phyloP scores from a whole-genome alignment of 2,329 filamentous ascomycete genomes.

The Clarireedia monteithiana region DNA sequence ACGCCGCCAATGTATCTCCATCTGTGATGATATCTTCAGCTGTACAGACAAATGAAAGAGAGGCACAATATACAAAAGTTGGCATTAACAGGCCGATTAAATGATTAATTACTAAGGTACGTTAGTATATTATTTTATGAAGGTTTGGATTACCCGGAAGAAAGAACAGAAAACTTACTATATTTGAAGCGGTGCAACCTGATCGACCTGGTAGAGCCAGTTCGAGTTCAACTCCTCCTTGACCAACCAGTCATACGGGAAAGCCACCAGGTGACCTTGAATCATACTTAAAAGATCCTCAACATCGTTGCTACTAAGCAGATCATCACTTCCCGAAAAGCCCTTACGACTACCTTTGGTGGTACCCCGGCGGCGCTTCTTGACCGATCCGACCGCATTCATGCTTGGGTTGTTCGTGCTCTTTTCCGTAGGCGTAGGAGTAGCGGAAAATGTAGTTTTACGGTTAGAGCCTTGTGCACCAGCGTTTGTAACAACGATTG shows the following conservation, averaged over 20 bases:
- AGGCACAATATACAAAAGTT: too few relatives aligned
- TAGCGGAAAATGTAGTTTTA: slow-evolving; percentile 48
- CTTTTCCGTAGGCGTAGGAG: slow-evolving; percentile 15
- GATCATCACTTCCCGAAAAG: slow-evolving; percentile 61
- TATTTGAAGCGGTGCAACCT: slow-evolving; percentile 92
- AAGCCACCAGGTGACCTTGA: slow-evolving; percentile 83
- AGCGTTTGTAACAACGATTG: slow-evolving; percentile 15
- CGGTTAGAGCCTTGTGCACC: slow-evolving; percentile 36
- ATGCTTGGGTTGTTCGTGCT: slow-evolving; percentile 8
- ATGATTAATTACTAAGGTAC: too few relatives aligned
- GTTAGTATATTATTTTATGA: too few relatives aligned
- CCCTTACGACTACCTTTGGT: slow-evolving; percentile 57
- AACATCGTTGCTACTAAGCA: slow-evolving; percentile 67
- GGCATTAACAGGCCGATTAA: too few relatives aligned
- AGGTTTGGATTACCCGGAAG: too few relatives aligned
- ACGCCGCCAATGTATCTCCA: too few relatives aligned
- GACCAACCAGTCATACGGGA: slow-evolving; percentile 92
- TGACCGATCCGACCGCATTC: slow-evolving; percentile 39
- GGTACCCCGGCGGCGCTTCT: slow-evolving; percentile 57
- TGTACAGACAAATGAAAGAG: too few relatives aligned
- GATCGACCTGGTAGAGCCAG: slow-evolving; percentile 95
- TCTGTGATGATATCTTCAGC: too few relatives aligned
- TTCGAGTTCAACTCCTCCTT: slow-evolving; percentile 89
- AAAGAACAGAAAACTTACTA: slow-evolving; percentile 56
- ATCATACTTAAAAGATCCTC: slow-evolving; percentile 74